phyloP scores from a whole-genome alignment of 495 filamentous ascomycete species.

The Xylaria cubensis region DNA sequence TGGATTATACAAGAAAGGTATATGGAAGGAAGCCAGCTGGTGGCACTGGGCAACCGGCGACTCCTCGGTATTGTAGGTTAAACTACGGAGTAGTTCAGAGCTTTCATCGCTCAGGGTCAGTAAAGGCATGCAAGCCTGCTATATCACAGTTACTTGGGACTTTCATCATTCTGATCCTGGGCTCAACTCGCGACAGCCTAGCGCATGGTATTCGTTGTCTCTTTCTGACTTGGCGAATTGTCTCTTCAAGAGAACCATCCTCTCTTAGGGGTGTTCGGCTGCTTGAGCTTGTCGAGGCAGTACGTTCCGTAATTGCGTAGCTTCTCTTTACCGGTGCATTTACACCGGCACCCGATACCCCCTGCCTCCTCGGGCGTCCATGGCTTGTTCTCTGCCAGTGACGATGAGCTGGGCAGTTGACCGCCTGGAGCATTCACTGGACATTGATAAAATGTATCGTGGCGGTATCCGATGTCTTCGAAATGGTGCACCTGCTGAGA shows the following conservation, averaged over 20 bases:
- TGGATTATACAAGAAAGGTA: neutral
- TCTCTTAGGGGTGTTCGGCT: constrained; percentile 35
- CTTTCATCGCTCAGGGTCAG: neutral
- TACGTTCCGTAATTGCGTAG: constrained; percentile 31
- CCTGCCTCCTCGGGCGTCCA: constrained; percentile 38
- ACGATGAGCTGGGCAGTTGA: constrained; percentile 33
- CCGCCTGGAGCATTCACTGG: constrained; percentile 41
- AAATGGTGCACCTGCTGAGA: constrained; percentile 53
- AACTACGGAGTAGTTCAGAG: neutral
- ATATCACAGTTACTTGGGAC: neutral
- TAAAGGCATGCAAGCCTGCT: neutral
- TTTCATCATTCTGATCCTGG: neutral
- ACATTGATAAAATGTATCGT: constrained; percentile 44
- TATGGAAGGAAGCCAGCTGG: neutral
- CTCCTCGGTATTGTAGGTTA: too few species aligned
- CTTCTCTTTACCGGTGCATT: constrained; percentile 34
- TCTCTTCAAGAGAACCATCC: constrained; percentile 35
- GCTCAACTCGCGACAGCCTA: neutral
- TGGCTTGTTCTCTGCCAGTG: constrained; percentile 30
- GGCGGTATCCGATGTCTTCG: constrained; percentile 51
- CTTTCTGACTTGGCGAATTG: neutral
- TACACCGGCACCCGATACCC: constrained; percentile 43
- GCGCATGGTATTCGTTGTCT: neutral
- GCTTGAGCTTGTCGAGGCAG: constrained; percentile 40
- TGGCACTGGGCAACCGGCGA: neutral